Evolutionary conservation across 2,329 filamentous ascomycete species (phyloP), one percentile per base, ranked within the genome.

Genomic region (Stachybotrys chartarum): DNA sequence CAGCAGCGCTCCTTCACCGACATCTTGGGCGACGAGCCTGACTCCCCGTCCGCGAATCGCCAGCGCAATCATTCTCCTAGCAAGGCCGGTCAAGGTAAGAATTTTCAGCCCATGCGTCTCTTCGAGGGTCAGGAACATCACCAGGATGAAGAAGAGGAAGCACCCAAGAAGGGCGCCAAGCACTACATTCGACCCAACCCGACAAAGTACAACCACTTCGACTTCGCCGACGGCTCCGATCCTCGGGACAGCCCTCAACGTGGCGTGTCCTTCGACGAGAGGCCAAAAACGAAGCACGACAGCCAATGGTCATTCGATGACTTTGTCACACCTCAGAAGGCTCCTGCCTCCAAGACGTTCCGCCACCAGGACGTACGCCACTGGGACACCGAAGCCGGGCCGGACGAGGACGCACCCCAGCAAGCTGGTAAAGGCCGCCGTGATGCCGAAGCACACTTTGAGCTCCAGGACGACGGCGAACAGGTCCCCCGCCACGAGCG

Each of bases 251-350:
- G 70, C 17, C 73, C 77, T 14, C 65, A 75, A 59, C 67, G 74
- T n/a, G 73, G 69, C 53, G 62, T 72, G 7, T 61, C 71, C 4
- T 66, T 72, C 24, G 69, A 78, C 18, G 70, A 78, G 54, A 68
- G 68, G 30, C 70, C 73, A 58, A 80, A 79, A 66, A 77, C 78
- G 54, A 90, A 88, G 74, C 86, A 90, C 67, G 76, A 79, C 57
- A 85, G 85, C 60, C 86, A 90, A 59, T 97, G 93, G 91, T 84
- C 85, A 51, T 97, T 97, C 70, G 84, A 90, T 58, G 91, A 96
- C 72, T 96, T 96, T 64, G 76, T 77, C 16, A 96, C 92, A 0
- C 93, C 93, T 0, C 81, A 87, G 60, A 96, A 96, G 78, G 61
- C 73, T 30, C 77, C 83, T 51, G 78, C 81, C 5, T 74, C 78